These are phyloP conservation scores for Hemisphaericaspora nanyangensis DNA, from an alignment of 805 yeast genomes.

Conservation along the genomic window DNA sequence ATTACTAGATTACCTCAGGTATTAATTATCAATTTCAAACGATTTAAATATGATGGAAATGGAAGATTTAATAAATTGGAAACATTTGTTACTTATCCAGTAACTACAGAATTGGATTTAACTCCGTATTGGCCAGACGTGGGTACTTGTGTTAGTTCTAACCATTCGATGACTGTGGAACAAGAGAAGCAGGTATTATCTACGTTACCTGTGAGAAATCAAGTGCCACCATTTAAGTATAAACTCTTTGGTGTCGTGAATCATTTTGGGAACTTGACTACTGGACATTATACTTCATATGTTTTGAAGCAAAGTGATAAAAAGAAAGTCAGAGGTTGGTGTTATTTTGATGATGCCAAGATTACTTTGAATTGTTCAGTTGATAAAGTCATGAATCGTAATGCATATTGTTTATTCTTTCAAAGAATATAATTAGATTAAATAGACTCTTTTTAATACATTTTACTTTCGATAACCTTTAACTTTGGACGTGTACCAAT, in stretches of 20 bases:
- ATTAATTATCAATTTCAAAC: conserved; percentile 77
- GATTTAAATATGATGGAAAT: conserved; percentile 56
- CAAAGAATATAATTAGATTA: conserved; percentile 34
- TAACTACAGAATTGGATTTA: conserved; percentile 51
- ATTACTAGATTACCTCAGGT: conserved; percentile 78
- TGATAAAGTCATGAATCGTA: conserved; percentile 57
- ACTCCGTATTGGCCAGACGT: conserved; percentile 68
- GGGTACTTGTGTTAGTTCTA: conserved; percentile 25
- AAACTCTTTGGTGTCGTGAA: conserved; percentile 76
- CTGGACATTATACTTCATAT: conserved; percentile 87
- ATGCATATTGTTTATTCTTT: conserved; percentile 83
- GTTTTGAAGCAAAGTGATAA: conserved; percentile 52
- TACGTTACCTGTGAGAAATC: conserved; percentile 63
- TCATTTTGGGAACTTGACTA: conserved; percentile 76
- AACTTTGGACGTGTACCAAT: conserved; percentile 55
- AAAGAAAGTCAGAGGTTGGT: conserved; percentile 61
- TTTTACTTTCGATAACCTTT: conserved; percentile 17
- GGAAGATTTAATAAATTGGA: conserved; percentile 55
- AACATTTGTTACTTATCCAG: conserved; percentile 65
- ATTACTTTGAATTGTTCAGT: conserved; percentile 51
- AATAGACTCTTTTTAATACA: neutral
- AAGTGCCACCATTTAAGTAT: conserved; percentile 75
- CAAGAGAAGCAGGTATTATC: conserved; percentile 44
- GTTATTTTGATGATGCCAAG: conserved; percentile 75
- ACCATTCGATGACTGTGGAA: conserved; percentile 27